Conservation (phyloP, 2,329 filamentous ascomycete species). For the Alternaria sp. region DNA sequence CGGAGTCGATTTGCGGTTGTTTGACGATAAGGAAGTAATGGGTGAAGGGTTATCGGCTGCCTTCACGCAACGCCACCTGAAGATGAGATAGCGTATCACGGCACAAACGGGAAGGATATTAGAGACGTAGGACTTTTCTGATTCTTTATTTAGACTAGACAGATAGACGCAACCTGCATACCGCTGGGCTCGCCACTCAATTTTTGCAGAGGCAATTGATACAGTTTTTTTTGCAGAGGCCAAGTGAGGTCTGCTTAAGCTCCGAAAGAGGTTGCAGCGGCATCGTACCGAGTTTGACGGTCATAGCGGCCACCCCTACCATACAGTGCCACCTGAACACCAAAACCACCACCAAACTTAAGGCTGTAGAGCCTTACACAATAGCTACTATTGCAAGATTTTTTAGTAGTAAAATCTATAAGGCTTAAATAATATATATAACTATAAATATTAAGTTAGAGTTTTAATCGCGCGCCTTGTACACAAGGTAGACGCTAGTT, state of each 20-base stretch:
- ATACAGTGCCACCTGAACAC: no score
- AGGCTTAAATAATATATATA: no score
- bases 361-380: no score
- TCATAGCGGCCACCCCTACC: no score
- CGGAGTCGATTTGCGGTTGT: constrained; percentile 65
- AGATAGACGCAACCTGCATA: neutral
- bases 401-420: no score
- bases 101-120: neutral
- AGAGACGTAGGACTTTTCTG: neutral
- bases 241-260: constrained; percentile 9
- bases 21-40: neutral
- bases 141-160: neutral
- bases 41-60: neutral
- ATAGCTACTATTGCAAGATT: no score
- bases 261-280: constrained; percentile 8
- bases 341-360: no score
- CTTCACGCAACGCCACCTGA: neutral
- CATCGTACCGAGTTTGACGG: constrained; percentile 8
- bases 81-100: neutral
- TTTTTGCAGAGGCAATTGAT: neutral
- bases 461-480: no score
- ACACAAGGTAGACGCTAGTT: no score
- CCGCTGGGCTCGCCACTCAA: neutral
- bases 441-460: no score
- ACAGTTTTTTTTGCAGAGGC: neutral